phyloP scores from a whole-genome alignment of 139 green algal species.

The Picochlorum costavermella region DNA sequence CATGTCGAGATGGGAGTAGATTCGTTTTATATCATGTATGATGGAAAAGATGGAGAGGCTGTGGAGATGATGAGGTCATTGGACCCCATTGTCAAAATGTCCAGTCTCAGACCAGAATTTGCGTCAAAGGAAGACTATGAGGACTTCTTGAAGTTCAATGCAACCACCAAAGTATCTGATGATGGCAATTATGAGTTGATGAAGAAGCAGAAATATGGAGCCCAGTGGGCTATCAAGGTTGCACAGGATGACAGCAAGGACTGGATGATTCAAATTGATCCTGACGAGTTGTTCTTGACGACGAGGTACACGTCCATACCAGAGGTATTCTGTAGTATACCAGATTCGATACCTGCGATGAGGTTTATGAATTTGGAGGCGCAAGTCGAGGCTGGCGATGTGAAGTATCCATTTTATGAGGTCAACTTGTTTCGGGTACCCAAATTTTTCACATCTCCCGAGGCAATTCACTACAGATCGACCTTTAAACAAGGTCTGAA shows the following conservation, averaged over 20 bases:
- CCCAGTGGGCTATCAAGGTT: conserved; percentile 15
- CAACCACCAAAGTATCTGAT: not conserved
- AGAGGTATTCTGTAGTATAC: conserved; percentile 9
- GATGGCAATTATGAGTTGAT: conserved; percentile 50
- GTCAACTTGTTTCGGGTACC: conserved; percentile 49
- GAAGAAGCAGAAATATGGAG: conserved; percentile 43
- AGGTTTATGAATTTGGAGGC: conserved; percentile 52
- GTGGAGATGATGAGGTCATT: conserved; percentile 16
- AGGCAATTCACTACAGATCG: conserved; percentile 22
- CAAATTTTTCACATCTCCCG: conserved; percentile 40
- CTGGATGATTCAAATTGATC: conserved; percentile 51
- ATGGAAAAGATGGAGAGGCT: conserved; percentile 31
- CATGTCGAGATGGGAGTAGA: conserved; percentile 37
- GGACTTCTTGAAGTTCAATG: conserved; percentile 4
- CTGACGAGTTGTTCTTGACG: conserved; percentile 43
- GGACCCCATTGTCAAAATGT: conserved; percentile 16
- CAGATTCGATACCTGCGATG: conserved; percentile 14
- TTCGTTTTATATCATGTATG: conserved; percentile 46
- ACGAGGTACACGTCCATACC: conserved; percentile 9
- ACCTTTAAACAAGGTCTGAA: conserved; percentile 27
- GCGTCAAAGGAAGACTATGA: conserved; percentile 8
- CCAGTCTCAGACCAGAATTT: conserved; percentile 26
- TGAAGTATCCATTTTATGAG: conserved; percentile 42
- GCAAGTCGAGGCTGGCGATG: conserved; percentile 32
- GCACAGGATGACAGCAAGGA: conserved; percentile 18